Percentiles rank a stretch among this genome's conserved stretches.
Evolutionary conservation across 2,329 filamentous ascomycete genomes (phyloP).

Genomic region (Fusarium staphyleae): DNA sequence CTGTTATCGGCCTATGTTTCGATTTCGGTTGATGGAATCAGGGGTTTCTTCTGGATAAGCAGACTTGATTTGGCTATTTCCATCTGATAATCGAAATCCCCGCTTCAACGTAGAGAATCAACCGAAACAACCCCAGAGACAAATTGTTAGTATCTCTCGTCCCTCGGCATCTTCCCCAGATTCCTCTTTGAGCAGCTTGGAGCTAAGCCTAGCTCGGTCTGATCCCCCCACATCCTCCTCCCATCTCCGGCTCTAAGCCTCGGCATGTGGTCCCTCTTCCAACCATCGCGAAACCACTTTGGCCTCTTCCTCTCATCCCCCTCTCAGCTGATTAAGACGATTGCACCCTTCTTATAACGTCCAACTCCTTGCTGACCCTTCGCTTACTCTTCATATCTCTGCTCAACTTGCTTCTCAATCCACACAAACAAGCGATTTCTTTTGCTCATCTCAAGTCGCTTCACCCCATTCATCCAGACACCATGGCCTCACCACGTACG

Average conservation of each 20-base stretch:
- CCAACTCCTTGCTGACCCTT: slow-evolving; percentile 2
- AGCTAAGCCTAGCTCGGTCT: slow-evolving; percentile 25
- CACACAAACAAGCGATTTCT: not conserved
- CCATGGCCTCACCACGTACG: slow-evolving; percentile 84
- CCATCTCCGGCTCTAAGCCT: slow-evolving; percentile 30
- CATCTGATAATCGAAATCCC: slow-evolving; percentile 2
- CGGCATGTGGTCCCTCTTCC: slow-evolving; percentile 33
- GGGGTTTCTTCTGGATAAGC: not conserved
- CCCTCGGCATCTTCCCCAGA: slow-evolving; percentile 43
- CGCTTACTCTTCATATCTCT: slow-evolving; percentile 4
- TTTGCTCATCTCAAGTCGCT: slow-evolving; percentile 15
- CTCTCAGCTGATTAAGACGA: slow-evolving; percentile 32
- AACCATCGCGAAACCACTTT: slow-evolving; percentile 10
- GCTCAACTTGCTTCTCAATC: not conserved
- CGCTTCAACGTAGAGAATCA: not conserved
- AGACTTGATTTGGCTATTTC: not conserved
- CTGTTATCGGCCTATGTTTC: too few species aligned
- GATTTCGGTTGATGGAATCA: not conserved
- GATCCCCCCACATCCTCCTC: slow-evolving; percentile 17
- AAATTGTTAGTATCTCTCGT: slow-evolving; percentile 20
- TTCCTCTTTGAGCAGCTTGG: slow-evolving; percentile 7
- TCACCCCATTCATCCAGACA: slow-evolving; percentile 38
- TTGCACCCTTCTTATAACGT: slow-evolving; percentile 30
- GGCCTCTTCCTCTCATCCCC: slow-evolving; percentile 20
- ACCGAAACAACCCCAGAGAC: slow-evolving; percentile 3